Evolutionary conservation across 2,329 filamentous ascomycete genomes (phyloP).

Genomic region (Orbilia oligospora): DNA sequence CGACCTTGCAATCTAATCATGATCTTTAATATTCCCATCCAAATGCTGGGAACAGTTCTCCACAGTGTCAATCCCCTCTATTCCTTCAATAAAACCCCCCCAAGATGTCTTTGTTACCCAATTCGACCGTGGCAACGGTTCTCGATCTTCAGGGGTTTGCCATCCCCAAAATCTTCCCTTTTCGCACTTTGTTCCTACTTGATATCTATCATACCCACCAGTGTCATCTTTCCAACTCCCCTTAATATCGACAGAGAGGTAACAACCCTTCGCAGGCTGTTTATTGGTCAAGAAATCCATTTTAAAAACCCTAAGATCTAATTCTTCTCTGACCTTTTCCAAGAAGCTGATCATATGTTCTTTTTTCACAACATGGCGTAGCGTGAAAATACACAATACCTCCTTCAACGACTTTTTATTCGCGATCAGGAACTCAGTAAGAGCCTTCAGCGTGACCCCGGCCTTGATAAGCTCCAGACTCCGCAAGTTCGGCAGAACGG

Average conservation of each 20-base stretch:
- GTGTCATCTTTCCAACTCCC: neutral
- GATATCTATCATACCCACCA: neutral
- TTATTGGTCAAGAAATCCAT: slow-evolving; percentile 21
- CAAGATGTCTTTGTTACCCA: slow-evolving; percentile 8
- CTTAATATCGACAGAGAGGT: slow-evolving; percentile 17
- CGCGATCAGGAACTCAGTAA: slow-evolving; percentile 3
- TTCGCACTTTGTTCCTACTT: slow-evolving; percentile 8
- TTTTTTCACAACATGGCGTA: neutral
- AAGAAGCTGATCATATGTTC: slow-evolving; percentile 9
- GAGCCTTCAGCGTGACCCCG: neutral
- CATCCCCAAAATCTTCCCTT: neutral
- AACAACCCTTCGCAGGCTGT: neutral
- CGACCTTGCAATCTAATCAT: neutral
- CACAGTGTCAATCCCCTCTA: neutral
- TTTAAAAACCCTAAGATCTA: slow-evolving; percentile 7
- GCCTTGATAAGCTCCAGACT: neutral
- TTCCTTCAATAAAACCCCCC: slow-evolving; percentile 12
- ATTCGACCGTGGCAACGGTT: neutral
- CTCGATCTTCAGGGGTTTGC: neutral
- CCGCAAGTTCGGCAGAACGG: slow-evolving; percentile 13
- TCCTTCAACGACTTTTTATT: slow-evolving; percentile 11
- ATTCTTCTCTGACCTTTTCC: neutral
- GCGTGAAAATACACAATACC: neutral
- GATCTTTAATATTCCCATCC: neutral
- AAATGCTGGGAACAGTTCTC: neutral